Percentiles rank a stretch among this genome's conserved stretches.
Conservation (phyloP, 1,284 basidiomycete genomes). For the Trichosporon sp. region DNA sequence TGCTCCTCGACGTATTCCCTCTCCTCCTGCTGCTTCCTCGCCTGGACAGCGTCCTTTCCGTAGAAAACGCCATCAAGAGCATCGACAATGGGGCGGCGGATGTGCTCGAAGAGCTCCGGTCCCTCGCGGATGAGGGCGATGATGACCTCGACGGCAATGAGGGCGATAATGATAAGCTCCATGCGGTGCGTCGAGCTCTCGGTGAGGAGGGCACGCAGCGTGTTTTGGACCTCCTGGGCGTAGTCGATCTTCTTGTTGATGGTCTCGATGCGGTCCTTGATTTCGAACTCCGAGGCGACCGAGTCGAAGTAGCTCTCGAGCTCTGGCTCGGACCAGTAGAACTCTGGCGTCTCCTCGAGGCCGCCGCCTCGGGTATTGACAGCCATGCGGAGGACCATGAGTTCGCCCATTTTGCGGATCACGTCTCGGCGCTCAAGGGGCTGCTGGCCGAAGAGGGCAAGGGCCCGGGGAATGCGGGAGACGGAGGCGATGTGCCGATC, state of each 20-base stretch:
- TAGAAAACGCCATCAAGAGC: conserved; percentile 8
- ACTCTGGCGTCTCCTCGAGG: conserved; percentile 73
- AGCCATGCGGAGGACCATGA: conserved; percentile 81
- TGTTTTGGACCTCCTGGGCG: conserved; percentile 65
- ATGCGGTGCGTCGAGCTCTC: conserved; percentile 81
- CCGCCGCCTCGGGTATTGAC: conserved; percentile 81
- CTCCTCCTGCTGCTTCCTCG: not conserved
- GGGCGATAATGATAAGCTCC: conserved; percentile 83
- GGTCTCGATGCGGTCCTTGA: conserved; percentile 67
- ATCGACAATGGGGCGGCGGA: conserved; percentile 14
- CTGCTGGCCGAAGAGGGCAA: conserved; percentile 71
- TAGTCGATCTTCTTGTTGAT: conserved; percentile 91
- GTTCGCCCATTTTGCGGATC: conserved; percentile 78
- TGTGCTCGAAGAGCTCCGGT: conserved; percentile 20
- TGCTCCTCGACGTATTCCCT: not conserved
- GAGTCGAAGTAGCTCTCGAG: conserved; percentile 81
- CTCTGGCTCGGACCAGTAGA: conserved; percentile 86
- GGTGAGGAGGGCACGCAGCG: conserved; percentile 65
- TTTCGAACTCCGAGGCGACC: conserved; percentile 71
- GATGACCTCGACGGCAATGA: conserved; percentile 84
- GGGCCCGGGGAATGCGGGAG: conserved; percentile 64
- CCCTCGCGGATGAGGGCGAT: conserved; percentile 52
- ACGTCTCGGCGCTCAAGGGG: conserved; percentile 69
- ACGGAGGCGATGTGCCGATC: conserved; percentile 76
- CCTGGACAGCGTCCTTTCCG: not conserved